These are phyloP conservation scores for Calocybe cyanea DNA, from an alignment of 768 basidiomycete species.

Conservation along the genomic window DNA sequence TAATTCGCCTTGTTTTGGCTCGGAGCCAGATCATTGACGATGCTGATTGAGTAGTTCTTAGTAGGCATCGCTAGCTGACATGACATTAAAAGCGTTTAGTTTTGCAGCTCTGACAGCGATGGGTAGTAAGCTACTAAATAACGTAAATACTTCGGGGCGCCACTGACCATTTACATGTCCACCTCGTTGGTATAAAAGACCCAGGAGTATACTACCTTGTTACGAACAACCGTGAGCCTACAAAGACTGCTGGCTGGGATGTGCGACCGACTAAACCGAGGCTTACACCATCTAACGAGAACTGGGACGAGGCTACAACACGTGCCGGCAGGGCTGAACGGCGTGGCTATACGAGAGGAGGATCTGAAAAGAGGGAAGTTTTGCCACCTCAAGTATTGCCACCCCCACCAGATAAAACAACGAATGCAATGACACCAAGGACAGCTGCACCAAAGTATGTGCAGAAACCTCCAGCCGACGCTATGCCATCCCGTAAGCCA, in stretches of 20 bases:
- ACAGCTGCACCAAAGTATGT: neutral
- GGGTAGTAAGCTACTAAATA: no score
- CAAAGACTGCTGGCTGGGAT: slow-evolving; percentile 33
- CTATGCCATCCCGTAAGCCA: neutral
- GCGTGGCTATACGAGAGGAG: slow-evolving; percentile 10
- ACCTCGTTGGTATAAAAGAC: no score
- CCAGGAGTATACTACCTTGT: slow-evolving; percentile 36
- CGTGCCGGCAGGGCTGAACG: slow-evolving; percentile 21
- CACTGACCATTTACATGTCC: no score
- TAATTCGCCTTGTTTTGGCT: no score
- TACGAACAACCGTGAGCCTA: slow-evolving; percentile 32
- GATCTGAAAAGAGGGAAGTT: neutral
- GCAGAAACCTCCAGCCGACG: neutral
- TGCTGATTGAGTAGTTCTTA: no score
- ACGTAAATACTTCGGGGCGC: no score
- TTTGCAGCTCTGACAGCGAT: no score
- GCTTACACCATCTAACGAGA: slow-evolving; percentile 35
- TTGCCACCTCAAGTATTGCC: neutral
- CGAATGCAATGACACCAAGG: neutral
- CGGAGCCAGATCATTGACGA: no score
- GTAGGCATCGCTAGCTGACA: no score
- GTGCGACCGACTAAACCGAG: slow-evolving; percentile 34
- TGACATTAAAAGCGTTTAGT: no score
- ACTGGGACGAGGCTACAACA: slow-evolving; percentile 35
- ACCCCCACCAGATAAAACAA: neutral